These are phyloP conservation scores for Microthlaspi erraticum DNA, from an alignment of 345 rosid species.

Conservation along the genomic window DNA sequence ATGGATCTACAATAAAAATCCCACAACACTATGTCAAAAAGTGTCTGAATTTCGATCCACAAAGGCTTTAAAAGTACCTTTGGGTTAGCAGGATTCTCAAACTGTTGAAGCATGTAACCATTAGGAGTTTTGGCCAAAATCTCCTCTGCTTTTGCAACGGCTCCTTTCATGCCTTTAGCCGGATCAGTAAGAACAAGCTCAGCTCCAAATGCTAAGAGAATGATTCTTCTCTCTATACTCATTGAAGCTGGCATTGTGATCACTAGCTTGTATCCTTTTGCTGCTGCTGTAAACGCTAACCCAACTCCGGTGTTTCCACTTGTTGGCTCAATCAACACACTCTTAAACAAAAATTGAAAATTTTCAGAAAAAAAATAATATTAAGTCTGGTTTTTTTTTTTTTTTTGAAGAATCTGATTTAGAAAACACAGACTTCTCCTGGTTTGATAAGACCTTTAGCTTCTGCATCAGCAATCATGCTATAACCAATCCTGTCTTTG, in stretches of 20 bases:
- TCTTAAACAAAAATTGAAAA: constrained; percentile 45
- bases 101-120: constrained; percentile 89
- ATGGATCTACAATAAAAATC: constrained; percentile 59
- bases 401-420: neutral
- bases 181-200: constrained; percentile 87
- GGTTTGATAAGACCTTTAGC: constrained; percentile 73
- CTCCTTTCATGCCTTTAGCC: constrained; percentile 93
- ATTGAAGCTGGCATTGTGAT: constrained; percentile 95
- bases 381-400: neutral
- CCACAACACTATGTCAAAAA: constrained; percentile 7
- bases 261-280: constrained; percentile 78
- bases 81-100: constrained; percentile 92
- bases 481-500: constrained; percentile 94
- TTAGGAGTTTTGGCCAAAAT: constrained; percentile 73
- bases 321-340: constrained; percentile 91
- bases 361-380: neutral
- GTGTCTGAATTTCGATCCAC: too few relatives aligned
- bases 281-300: constrained; percentile 90
- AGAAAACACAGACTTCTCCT: constrained; percentile 58
- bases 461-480: constrained; percentile 93
- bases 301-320: constrained; percentile 97
- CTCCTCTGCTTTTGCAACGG: constrained; percentile 91
- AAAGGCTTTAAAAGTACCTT: constrained; percentile 49
- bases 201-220: constrained; percentile 93
- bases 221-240: constrained; percentile 91